These are phyloP conservation scores for Bacidia rubella DNA, from an alignment of 495 filamentous ascomycete genomes.

Conservation along the genomic window DNA sequence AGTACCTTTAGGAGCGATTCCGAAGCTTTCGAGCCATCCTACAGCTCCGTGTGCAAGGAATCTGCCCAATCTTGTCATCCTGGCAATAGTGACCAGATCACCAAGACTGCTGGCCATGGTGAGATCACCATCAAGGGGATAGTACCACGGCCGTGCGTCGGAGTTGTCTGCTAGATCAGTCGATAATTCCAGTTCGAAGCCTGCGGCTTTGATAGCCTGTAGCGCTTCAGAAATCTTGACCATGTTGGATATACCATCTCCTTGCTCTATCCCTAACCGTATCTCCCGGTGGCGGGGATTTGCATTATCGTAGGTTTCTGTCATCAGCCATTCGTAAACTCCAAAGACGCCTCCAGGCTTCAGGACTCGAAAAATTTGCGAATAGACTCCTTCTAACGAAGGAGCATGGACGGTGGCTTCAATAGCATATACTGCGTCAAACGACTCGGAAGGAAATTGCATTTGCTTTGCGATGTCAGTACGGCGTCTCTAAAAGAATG, in stretches of 20 bases:
- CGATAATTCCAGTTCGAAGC: constrained; percentile 72
- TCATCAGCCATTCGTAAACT: constrained; percentile 99
- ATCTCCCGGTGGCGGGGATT: constrained; percentile 82
- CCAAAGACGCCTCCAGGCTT: constrained; percentile 95
- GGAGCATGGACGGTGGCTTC: constrained; percentile 96
- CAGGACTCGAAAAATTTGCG: constrained; percentile 84
- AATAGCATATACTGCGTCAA: constrained; percentile 96
- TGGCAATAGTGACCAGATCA: constrained; percentile 72
- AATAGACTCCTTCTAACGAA: constrained; percentile 86
- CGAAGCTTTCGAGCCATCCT: constrained; percentile 59
- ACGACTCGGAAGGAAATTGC: constrained; percentile 80
- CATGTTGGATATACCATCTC: constrained; percentile 98
- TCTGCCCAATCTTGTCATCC: constrained; percentile 84
- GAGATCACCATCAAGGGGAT: constrained; percentile 71
- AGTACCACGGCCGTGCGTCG: constrained; percentile 85
- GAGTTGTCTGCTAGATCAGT: constrained; percentile 80
- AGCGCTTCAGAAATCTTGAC: constrained; percentile 76
- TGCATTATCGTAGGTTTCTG: constrained; percentile 81
- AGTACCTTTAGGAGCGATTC: constrained; percentile 68
- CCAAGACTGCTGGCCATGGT: constrained; percentile 67
- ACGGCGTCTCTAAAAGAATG: background rate
- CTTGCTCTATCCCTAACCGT: constrained; percentile 89
- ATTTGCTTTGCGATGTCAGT: constrained; percentile 89
- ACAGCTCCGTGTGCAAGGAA: constrained; percentile 65
- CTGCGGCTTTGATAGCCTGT: constrained; percentile 72